A percentile compares a stretch with the other conserved stretches of the same genome.
Conservation (phyloP, 345 rosid genomes). For the Acer negundo region DNA sequence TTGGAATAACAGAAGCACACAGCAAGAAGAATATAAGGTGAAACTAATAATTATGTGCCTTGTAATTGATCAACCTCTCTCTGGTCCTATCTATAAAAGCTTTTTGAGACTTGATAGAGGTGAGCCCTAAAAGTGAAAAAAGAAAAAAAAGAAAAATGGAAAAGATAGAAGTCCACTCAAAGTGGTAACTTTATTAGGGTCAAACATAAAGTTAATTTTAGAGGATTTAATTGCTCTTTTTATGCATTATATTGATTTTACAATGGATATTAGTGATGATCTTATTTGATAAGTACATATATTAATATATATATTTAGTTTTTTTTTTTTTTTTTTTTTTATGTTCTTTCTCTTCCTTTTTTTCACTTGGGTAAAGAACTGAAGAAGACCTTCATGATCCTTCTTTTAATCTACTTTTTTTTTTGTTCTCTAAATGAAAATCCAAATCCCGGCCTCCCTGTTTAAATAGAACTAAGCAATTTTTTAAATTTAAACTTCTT, state of each 20-base stretch:
- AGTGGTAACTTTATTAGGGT: constrained; percentile 24
- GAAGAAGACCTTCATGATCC: not conserved
- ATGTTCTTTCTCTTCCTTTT: not conserved
- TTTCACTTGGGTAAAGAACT: not conserved
- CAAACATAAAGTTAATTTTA: constrained; percentile 25
- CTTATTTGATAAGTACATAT: not conserved
- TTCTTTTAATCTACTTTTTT: too few species aligned
- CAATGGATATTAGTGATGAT: not conserved
- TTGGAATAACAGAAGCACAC: not conserved
- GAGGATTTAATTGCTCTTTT: not conserved
- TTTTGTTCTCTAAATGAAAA: too few species aligned
- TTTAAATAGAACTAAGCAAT: too few species aligned
- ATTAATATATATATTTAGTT: not conserved
- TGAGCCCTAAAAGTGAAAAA: not conserved
- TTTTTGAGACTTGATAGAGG: not conserved
- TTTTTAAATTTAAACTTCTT: too few species aligned
- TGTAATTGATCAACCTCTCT: not conserved
- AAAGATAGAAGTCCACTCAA: constrained; percentile 10
- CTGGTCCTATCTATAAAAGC: constrained; percentile 3
- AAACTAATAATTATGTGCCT: not conserved
- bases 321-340: too few species aligned
- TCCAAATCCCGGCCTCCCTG: too few species aligned
- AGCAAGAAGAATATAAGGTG: not conserved
- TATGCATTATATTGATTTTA: not conserved
- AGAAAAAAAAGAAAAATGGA: not conserved